Conservation (phyloP, 1,139 yeast genomes). For the Kluyveromyces marxianus region DNA sequence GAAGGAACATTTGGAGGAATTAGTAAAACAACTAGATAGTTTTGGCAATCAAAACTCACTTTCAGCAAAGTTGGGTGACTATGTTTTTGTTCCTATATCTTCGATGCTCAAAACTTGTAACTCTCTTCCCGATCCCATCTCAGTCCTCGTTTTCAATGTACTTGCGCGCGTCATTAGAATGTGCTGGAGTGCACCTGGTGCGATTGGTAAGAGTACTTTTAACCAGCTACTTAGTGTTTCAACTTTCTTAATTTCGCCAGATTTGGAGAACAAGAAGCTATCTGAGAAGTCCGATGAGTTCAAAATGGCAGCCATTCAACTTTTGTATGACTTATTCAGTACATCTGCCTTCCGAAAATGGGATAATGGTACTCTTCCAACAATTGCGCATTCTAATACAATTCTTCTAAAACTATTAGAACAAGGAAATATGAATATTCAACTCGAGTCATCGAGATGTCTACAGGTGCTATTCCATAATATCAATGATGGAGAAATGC, state of each 20-base stretch:
- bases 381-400: conserved; percentile 3
- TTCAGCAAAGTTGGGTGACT: conserved; percentile 47
- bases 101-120: conserved; percentile 39
- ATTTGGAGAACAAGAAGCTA: conserved; percentile 18
- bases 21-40: conserved; percentile 24
- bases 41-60: conserved; percentile 13
- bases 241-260: conserved; percentile 36
- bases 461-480: neutral
- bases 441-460: conserved; percentile 17
- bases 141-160: conserved; percentile 38
- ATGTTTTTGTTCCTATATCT: conserved; percentile 54
- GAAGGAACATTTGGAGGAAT: conserved; percentile 29
- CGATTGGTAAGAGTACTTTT: conserved; percentile 36
- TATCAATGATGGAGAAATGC: conserved; percentile 41
- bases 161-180: conserved; percentile 36
- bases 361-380: neutral
- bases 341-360: neutral
- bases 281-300: conserved; percentile 34
- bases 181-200: conserved; percentile 40
- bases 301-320: conserved; percentile 33
- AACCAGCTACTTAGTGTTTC: conserved; percentile 45
- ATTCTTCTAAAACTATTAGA: neutral
- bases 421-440: neutral
- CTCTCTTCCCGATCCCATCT: conserved; percentile 37
- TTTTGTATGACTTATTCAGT: conserved; percentile 32